These are phyloP conservation scores for Sphaerobolus stellatus DNA, from an alignment of 1,284 basidiomycete genomes.

Conservation along the genomic window DNA sequence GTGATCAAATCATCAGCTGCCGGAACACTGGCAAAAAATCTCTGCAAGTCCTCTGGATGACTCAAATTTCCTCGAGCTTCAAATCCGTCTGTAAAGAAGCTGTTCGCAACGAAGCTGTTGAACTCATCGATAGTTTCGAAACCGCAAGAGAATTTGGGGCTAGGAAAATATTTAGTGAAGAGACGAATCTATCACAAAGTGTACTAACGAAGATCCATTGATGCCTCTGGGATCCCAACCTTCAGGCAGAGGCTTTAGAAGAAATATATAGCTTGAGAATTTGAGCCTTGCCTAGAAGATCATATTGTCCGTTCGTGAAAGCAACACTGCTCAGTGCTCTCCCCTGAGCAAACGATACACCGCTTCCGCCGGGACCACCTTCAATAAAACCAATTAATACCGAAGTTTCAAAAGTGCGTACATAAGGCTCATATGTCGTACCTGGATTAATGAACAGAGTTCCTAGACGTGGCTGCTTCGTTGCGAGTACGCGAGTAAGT, in stretches of 20 bases:
- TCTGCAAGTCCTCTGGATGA: not conserved
- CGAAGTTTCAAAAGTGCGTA: too few relatives aligned
- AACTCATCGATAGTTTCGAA: not conserved
- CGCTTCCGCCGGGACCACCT: not conserved
- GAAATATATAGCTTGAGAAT: not conserved
- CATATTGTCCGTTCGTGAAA: conserved; percentile 5
- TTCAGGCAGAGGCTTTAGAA: not conserved
- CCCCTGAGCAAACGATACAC: not conserved
- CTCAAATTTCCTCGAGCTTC: conserved; percentile 10
- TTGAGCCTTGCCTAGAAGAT: not conserved
- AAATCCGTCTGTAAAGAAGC: not conserved
- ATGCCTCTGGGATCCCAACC: conserved; percentile 22
- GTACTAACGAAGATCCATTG: too few relatives aligned
- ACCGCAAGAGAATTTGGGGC: not conserved
- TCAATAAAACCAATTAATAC: too few relatives aligned
- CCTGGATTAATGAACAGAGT: conserved; percentile 12
- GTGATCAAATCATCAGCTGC: not conserved
- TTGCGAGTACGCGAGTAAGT: conserved; percentile 4
- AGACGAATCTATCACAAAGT: too few relatives aligned
- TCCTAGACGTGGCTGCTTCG: not conserved
- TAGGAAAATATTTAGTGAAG: too few relatives aligned
- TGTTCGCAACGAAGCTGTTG: not conserved
- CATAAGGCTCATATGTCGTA: too few relatives aligned
- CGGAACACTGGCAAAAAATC: conserved; percentile 7
- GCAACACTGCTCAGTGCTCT: not conserved